Conservation (phyloP, 345 rosid species). For the Lepidium sativum region DNA sequence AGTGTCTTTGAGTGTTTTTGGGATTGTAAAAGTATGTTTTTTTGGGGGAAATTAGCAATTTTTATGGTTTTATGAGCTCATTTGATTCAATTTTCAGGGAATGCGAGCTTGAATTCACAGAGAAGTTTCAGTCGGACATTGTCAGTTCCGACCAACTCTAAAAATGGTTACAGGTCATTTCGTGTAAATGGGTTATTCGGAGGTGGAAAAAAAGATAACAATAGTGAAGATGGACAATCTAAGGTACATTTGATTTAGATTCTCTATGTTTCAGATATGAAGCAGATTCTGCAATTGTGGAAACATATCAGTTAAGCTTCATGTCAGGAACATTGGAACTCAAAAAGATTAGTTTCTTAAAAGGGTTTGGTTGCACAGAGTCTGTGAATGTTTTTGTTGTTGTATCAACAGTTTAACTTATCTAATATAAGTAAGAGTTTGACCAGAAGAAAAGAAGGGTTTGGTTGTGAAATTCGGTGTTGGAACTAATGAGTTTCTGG, state of each 20-base stretch:
- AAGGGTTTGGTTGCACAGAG: too few species aligned
- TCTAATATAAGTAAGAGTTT: too few species aligned
- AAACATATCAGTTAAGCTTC: not conserved
- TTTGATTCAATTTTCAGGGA: constrained; percentile 4
- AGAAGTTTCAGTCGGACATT: constrained; percentile 18
- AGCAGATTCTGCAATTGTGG: not conserved
- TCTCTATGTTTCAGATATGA: not conserved
- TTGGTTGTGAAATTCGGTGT: not conserved
- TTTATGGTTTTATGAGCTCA: not conserved
- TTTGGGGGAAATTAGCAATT: not conserved
- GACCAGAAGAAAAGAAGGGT: too few species aligned
- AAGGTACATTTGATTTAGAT: constrained; percentile 37
- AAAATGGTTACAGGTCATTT: constrained; percentile 27
- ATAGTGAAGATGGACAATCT: constrained; percentile 52
- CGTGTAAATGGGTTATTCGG: constrained; percentile 66
- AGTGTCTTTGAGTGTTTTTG: not conserved
- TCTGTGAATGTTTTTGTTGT: too few species aligned
- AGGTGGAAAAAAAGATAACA: constrained; percentile 63
- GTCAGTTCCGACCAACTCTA: constrained; percentile 9
- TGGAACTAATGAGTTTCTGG: constrained; percentile 9
- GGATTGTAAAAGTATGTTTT: not conserved
- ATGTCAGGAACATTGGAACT: not conserved
- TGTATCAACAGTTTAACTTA: too few species aligned
- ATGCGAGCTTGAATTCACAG: constrained; percentile 26
- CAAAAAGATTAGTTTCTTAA: too few species aligned